Percentiles rank a stretch among this genome's conserved stretches.
phyloP scores from a whole-genome alignment of 306 rosid species.

The Crotalaria pallida region DNA sequence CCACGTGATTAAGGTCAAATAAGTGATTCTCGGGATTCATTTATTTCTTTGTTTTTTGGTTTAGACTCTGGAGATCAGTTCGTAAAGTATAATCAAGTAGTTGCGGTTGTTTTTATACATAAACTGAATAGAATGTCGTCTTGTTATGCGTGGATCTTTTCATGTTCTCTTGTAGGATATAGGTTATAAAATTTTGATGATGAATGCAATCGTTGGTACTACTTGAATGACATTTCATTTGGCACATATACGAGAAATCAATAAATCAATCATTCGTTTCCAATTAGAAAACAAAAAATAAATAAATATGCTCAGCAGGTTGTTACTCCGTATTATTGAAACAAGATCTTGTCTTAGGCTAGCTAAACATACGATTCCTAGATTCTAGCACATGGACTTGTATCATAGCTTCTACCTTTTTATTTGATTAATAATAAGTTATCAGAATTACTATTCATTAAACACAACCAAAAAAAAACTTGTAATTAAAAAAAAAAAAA shows the following conservation, averaged over 20 bases:
- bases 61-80: neutral
- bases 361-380: no score
- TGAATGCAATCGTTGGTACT: neutral
- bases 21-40: neutral
- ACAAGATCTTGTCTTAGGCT: neutral
- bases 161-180: neutral
- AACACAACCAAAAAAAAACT: no score
- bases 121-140: conserved; percentile 24
- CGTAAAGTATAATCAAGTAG: neutral
- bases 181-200: neutral
- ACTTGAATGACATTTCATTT: conserved; percentile 10
- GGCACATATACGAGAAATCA: neutral
- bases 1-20: conserved; percentile 33
- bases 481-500: no score
- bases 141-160: neutral
- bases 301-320: neutral
- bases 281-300: neutral
- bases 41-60: neutral
- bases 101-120: conserved; percentile 7
- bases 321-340: neutral
- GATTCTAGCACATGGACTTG: neutral
- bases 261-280: neutral
- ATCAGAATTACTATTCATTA: no score
- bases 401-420: no score
- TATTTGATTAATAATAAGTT: no score